Percentiles rank a stretch among this genome's conserved stretches.
phyloP scores from a whole-genome alignment of 352 stramenopile species.

The Phytophthora sojae region DNA sequence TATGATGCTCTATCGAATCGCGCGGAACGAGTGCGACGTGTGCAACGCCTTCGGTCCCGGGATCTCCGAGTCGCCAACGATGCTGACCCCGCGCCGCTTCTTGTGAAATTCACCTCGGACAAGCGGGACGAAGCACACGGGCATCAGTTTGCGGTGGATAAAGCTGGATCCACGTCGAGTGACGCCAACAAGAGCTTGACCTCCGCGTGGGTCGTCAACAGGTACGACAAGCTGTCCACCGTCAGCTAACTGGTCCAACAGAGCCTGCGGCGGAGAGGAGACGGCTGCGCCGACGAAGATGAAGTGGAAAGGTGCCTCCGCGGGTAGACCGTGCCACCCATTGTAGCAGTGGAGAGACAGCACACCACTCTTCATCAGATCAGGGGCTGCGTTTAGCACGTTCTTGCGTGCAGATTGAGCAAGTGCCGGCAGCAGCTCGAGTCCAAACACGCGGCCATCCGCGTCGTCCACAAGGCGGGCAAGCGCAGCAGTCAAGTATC shows the following conservation, averaged over 20 bases:
- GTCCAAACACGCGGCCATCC: slow-evolving; percentile 76
- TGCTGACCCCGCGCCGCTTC: slow-evolving; percentile 17
- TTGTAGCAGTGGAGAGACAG: slow-evolving; percentile 71
- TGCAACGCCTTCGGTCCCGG: slow-evolving; percentile 11
- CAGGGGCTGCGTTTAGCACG: slow-evolving; percentile 70
- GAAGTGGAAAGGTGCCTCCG: slow-evolving; percentile 93
- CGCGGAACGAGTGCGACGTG: slow-evolving; percentile 22
- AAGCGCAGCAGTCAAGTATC: slow-evolving; percentile 94
- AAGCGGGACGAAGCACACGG: slow-evolving; percentile 78
- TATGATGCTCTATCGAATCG: slow-evolving; percentile 21
- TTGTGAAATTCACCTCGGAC: slow-evolving; percentile 42
- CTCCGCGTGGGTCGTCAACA: slow-evolving; percentile 76
- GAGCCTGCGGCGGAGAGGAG: slow-evolving; percentile 73
- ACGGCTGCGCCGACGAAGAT: slow-evolving; percentile 97
- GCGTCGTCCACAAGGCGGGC: slow-evolving; percentile 77
- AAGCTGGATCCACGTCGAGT: slow-evolving; percentile 55
- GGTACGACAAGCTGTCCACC: slow-evolving; percentile 93
- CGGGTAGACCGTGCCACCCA: slow-evolving; percentile 92
- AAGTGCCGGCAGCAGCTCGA: slow-evolving; percentile 90
- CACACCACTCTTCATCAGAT: slow-evolving; percentile 74
- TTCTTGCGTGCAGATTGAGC: slow-evolving; percentile 87
- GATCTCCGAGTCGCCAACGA: slow-evolving; percentile 12
- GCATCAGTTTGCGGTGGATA: slow-evolving; percentile 63
- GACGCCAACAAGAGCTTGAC: slow-evolving; percentile 79
- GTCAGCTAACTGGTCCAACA: slow-evolving; percentile 91